Conservation (phyloP, 495 filamentous ascomycete genomes). For the Annulohypoxylon bovei region DNA sequence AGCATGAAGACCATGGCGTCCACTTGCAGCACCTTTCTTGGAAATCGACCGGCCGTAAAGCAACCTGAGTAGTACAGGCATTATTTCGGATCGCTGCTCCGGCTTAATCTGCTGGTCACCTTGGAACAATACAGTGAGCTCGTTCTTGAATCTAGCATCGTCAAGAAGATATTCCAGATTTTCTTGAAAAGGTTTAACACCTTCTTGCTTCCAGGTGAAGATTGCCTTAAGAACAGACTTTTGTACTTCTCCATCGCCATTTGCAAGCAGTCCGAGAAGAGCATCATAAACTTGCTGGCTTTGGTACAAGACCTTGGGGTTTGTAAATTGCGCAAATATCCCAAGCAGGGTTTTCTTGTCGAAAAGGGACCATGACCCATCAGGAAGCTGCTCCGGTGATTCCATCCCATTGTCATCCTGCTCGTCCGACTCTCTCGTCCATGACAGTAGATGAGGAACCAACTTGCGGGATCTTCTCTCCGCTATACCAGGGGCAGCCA, state of each 20-base stretch:
- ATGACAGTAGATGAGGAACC: constrained; percentile 85
- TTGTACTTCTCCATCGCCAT: constrained; percentile 90
- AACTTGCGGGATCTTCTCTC: constrained; percentile 86
- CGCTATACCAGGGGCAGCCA: constrained; percentile 74
- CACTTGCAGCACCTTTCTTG: constrained; percentile 74
- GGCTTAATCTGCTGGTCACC: constrained; percentile 79
- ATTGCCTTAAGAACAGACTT: constrained; percentile 84
- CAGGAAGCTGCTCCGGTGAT: constrained; percentile 55
- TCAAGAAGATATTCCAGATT: constrained; percentile 89
- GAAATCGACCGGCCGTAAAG: constrained; percentile 90
- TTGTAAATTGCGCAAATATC: constrained; percentile 85
- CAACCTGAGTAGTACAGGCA: constrained; percentile 86
- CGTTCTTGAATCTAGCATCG: constrained; percentile 89
- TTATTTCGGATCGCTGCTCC: constrained; percentile 73
- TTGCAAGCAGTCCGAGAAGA: constrained; percentile 76
- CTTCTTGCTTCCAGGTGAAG: constrained; percentile 84
- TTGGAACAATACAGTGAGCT: constrained; percentile 86
- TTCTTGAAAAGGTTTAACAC: constrained; percentile 82
- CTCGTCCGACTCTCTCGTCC: constrained; percentile 66
- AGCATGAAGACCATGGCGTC: constrained; percentile 68
- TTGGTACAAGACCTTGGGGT: constrained; percentile 83
- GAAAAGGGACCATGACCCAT: constrained; percentile 63
- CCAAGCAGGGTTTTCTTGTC: constrained; percentile 84
- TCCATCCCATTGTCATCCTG: constrained; percentile 49
- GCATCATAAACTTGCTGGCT: constrained; percentile 78